Base-by-base conservation (phyloP, 2,329 filamentous ascomycete species). In the Pseudogymnoascus sp. region DNA sequence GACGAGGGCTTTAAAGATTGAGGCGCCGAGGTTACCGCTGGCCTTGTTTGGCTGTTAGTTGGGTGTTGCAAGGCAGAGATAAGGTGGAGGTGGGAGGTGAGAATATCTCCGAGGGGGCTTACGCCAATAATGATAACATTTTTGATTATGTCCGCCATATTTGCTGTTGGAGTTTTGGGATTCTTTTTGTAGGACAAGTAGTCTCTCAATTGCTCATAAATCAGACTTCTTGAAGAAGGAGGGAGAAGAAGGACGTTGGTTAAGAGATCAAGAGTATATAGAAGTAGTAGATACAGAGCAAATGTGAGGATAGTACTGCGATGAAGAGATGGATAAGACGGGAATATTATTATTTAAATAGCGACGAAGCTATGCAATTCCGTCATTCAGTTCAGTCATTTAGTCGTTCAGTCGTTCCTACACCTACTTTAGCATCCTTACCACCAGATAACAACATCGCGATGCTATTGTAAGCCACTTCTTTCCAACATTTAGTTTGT, bases 61-160 rank as follows among this genome's bases (percentile, higher is more conserved):
- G 3, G 19, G 82, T 74, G 3, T 79, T 80, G 68, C 83, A 81
- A 64, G 81, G 7, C 4, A 44, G 19, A 77, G 53, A 40, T 19
- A 29, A 53, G n/a, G 59, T 38, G 40, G 53, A 64, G 17, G 53
- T 62, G 21, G 46, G 23, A 60, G 61, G 56, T 9, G 62, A 50
- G 26, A 50, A 64, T 31, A 44, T 44, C 10, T 38, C 10, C n/a
- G 19, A 13, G 40, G 40, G 10, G 40, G 23, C 40, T 44, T 11
- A 44, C 40, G 19, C 40, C 40, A 44, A 44, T 23, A 23, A 44
- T 10, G 19, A 44, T 11, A 23, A 44, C 40, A 23, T 44, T 44
- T 23, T 23, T 44, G 40, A 44, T 23, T 2, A 15, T 13, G 19
- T 44, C 40, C 17, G 40, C 40, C 40, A 44, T 44, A 44, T 23